These are phyloP conservation scores for Vitis riparia DNA, from an alignment of 164 flowering plant genomes.

Conservation along the genomic window DNA sequence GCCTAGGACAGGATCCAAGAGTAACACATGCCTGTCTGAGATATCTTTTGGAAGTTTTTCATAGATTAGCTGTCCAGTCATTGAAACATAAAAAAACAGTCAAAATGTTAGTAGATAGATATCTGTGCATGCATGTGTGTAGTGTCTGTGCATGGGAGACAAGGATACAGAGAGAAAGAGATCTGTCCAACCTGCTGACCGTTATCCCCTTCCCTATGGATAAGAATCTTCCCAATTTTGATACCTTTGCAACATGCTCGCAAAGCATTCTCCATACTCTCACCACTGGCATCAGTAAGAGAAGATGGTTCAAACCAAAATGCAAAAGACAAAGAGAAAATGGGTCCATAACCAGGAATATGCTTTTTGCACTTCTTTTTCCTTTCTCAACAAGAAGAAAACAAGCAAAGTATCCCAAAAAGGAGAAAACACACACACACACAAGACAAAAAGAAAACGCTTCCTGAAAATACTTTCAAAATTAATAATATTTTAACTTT, in stretches of 20 bases:
- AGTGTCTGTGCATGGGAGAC: slow-evolving; percentile 1
- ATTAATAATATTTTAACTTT: no score
- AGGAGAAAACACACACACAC: no score
- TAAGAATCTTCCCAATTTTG: slow-evolving; percentile 95
- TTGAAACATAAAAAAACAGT: slow-evolving; percentile 12
- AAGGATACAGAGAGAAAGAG: slow-evolving; percentile 9
- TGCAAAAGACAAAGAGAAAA: not conserved
- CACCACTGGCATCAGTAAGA: slow-evolving; percentile 62
- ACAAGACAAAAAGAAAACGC: no score
- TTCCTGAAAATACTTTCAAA: no score
- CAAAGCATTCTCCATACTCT: slow-evolving; percentile 98
- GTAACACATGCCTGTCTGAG: slow-evolving; percentile 92
- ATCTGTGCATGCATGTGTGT: not conserved
- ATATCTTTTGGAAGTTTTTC: slow-evolving; percentile 89
- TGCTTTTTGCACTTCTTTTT: no score
- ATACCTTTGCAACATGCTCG: slow-evolving; percentile 99
- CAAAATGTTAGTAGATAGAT: not conserved
- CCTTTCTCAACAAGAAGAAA: no score
- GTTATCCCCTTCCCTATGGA: slow-evolving; percentile 95
- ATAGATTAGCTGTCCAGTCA: slow-evolving; percentile 72
- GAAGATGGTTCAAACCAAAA: not conserved
- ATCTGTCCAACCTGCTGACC: slow-evolving; percentile 76
- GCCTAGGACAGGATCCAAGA: slow-evolving; percentile 93
- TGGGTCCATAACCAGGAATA: not conserved
- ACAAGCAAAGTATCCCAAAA: no score